phyloP scores from a whole-genome alignment of 2,329 filamentous ascomycete genomes.

The Thermoascus crustaceus region DNA sequence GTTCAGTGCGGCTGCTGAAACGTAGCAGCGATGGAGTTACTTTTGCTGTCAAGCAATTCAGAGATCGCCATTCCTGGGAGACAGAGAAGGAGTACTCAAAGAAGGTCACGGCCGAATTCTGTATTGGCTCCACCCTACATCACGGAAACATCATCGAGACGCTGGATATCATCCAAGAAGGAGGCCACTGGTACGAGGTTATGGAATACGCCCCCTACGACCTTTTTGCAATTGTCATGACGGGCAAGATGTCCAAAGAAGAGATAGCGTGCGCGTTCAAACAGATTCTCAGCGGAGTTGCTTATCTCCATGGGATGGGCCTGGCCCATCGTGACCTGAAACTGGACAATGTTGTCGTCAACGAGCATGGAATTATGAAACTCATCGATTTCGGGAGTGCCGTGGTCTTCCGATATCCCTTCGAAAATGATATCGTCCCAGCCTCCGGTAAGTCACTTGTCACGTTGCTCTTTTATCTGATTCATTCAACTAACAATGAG shows the following conservation, averaged over 20 bases:
- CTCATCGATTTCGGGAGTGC: slow-evolving; percentile 98
- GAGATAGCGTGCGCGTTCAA: slow-evolving; percentile 87
- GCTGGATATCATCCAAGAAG: slow-evolving; percentile 90
- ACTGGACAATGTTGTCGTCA: slow-evolving; percentile 95
- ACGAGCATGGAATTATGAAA: slow-evolving; percentile 95
- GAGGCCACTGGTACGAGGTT: slow-evolving; percentile 91
- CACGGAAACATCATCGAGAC: slow-evolving; percentile 99
- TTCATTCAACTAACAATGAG: slow-evolving; percentile 5
- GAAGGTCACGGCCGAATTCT: slow-evolving; percentile 97
- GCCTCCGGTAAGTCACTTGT: slow-evolving; percentile 65
- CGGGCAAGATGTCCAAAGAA: slow-evolving; percentile 87
- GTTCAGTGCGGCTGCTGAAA: slow-evolving; percentile 90
- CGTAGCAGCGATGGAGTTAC: slow-evolving; percentile 84
- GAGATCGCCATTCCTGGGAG: slow-evolving; percentile 85
- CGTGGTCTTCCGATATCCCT: slow-evolving; percentile 93
- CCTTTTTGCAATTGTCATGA: slow-evolving; percentile 98
- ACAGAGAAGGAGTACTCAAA: slow-evolving; percentile 94
- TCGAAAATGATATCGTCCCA: slow-evolving; percentile 77
- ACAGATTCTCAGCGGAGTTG: slow-evolving; percentile 89
- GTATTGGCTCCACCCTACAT: slow-evolving; percentile 90
- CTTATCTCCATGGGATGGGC: slow-evolving; percentile 90
- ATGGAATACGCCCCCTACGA: slow-evolving; percentile 98
- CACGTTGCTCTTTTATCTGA: slow-evolving; percentile 7
- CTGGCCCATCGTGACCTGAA: slow-evolving; percentile 92
- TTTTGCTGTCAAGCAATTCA: slow-evolving; percentile 96